A percentile compares a stretch with the other conserved stretches of the same genome.
These are phyloP conservation scores for Pelargonium fulgidum DNA, from an alignment of 441 rosid species.

Conservation along the genomic window DNA sequence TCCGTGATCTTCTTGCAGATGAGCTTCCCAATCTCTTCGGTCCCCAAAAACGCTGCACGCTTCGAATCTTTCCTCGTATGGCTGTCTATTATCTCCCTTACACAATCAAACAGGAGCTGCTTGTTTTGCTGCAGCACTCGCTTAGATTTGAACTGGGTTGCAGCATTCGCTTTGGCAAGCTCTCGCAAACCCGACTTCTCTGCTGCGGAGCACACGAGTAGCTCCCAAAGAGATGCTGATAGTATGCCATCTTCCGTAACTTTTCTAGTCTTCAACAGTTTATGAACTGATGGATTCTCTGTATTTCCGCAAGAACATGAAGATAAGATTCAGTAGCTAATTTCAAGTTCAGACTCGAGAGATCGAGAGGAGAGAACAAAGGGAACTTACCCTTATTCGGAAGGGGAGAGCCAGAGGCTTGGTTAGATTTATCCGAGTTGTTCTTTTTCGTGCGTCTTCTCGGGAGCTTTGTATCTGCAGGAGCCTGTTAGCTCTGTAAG, in stretches of 20 bases:
- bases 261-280: slow-evolving; percentile 17
- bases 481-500: slow-evolving; percentile 31
- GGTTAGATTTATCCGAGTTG: slow-evolving; percentile 23
- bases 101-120: slow-evolving; percentile 45
- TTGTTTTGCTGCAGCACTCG: slow-evolving; percentile 32
- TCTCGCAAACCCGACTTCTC: slow-evolving; percentile 22
- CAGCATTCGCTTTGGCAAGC: slow-evolving; percentile 3
- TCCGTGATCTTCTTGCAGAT: slow-evolving; percentile 22
- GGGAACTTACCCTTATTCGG: slow-evolving; percentile 18
- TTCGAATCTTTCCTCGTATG: slow-evolving; percentile 6
- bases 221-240: slow-evolving; percentile 31
- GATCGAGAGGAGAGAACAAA: background rate
- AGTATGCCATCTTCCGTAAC: slow-evolving; percentile 29
- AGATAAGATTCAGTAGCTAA: slow-evolving; percentile 6
- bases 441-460: slow-evolving; percentile 20
- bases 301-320: background rate
- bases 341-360: background rate
- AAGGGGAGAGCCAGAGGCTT: slow-evolving; percentile 11
- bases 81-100: slow-evolving; percentile 17
- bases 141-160: slow-evolving; percentile 22
- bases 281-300: slow-evolving; percentile 13
- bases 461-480: slow-evolving; percentile 24
- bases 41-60: background rate
- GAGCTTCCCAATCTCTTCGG: slow-evolving; percentile 19
- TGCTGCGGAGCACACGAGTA: slow-evolving; percentile 18